phyloP scores from a whole-genome alignment of 768 basidiomycete genomes.

The Piloderma croceum region DNA sequence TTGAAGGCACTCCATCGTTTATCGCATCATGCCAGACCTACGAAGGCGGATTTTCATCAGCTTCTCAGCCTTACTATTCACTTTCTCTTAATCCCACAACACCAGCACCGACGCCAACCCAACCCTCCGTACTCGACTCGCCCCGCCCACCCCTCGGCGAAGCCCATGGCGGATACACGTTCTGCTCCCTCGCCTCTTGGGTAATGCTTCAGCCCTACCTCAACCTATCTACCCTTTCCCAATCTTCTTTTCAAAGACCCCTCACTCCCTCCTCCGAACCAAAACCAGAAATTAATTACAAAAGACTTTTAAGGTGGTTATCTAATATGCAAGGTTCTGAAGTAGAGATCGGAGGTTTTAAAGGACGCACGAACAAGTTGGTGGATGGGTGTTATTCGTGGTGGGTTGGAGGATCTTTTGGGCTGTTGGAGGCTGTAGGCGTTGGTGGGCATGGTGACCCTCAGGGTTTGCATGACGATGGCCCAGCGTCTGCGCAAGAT shows the following conservation, averaged over 20 bases:
- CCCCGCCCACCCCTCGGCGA: conserved; percentile 83
- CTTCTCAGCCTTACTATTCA: conserved; percentile 70
- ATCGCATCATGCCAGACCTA: conserved; percentile 92
- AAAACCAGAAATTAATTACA: conserved; percentile 48
- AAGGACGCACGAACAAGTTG: conserved; percentile 93
- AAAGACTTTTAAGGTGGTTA: conserved; percentile 70
- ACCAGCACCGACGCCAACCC: conserved; percentile 12
- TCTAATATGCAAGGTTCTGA: conserved; percentile 80
- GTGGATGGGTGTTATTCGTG: conserved; percentile 99
- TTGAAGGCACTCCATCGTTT: conserved; percentile 70
- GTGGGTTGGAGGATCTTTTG: conserved; percentile 94
- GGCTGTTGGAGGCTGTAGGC: conserved; percentile 60
- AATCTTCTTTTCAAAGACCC: no score
- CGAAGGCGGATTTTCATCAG: conserved; percentile 89
- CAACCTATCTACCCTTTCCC: conserved; percentile 4
- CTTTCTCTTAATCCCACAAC: no score
- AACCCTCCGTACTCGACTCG: conserved; percentile 28
- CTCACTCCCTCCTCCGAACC: conserved; percentile 10
- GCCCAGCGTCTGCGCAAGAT: conserved; percentile 10
- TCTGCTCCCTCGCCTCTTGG: conserved; percentile 86
- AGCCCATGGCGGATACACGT: conserved; percentile 97
- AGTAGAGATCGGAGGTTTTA: conserved; percentile 87
- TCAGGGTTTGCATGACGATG: neutral
- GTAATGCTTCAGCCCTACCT: conserved; percentile 64
- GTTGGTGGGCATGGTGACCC: conserved; percentile 25